phyloP scores from a whole-genome alignment of 306 rosid genomes.

The Cyamopsis tetragonoloba region DNA sequence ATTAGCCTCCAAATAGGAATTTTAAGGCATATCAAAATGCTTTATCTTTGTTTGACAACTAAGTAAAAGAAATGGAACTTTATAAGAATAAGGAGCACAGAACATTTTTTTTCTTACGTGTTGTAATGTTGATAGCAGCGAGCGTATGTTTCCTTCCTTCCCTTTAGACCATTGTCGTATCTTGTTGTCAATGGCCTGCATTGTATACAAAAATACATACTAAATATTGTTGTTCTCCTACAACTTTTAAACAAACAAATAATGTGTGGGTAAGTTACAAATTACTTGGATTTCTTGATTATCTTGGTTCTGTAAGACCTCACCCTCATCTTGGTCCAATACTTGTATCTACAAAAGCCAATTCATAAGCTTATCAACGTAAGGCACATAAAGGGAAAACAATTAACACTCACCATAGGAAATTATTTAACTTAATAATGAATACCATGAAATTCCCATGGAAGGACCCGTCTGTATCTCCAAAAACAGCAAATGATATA shows the following conservation, averaged over 20 bases:
- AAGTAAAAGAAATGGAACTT: constrained; percentile 7
- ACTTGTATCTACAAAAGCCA: constrained; percentile 54
- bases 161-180: constrained; percentile 84
- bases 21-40: constrained; percentile 15
- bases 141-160: constrained; percentile 92
- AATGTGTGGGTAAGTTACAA: background rate
- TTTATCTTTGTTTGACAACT: constrained; percentile 11
- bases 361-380: constrained; percentile 29
- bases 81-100: background rate
- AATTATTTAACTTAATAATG: constrained; percentile 4
- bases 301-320: constrained; percentile 25
- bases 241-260: constrained; percentile 9
- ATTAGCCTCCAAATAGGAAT: constrained; percentile 4
- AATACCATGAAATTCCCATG: constrained; percentile 60
- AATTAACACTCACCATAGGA: background rate
- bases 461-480: constrained; percentile 52
- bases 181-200: constrained; percentile 68
- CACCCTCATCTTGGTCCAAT: constrained; percentile 49
- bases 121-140: constrained; percentile 85
- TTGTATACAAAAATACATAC: constrained; percentile 18
- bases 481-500: constrained; percentile 29
- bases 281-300: constrained; percentile 63
- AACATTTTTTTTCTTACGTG: constrained; percentile 46
- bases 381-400: background rate
- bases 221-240: constrained; percentile 3